Evolutionary conservation across 129 eudicot species (phyloP), one percentile per base, ranked within the genome.

Genomic region (Lactuca sativa): DNA sequence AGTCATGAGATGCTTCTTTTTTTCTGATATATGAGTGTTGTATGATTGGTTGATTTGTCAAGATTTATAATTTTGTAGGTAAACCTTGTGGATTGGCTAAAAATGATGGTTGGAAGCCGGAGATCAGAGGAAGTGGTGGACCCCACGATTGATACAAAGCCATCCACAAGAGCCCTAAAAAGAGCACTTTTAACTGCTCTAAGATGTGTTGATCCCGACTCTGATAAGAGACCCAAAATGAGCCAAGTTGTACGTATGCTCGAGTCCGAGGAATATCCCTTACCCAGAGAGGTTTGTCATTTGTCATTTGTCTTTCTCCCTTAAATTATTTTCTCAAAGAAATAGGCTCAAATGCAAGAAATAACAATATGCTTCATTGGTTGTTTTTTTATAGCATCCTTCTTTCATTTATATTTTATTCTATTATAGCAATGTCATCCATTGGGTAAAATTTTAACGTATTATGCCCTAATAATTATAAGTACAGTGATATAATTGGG

Each of bases 231-330:
- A 51, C 96, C 96, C 4, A 80, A 80, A 75, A 90, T 90, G 96
- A 86, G 88, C 83, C 93, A 90, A 64, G 93, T 86, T 71, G 90
- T 86, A 62, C 90, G 96, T 9, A 86, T 90, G 93, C 96, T 90
- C 56, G 96, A 90, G 71, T 86, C 96, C 15, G 96, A 90, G 74
- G 96, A 90, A 80, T 90, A 89, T 84, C 92, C 96, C 62, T 83
- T 89, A 77, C 92, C 92, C 68, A 86, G 96, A 79, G 96, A 86
- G 96, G 96, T 88, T 51, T 17, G 86, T 79, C 43, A 30, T 21
- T 4, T 10, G 30, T 49, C 6, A 40, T 2, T 40, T 40, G 7
- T 40, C 34, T 40, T 11, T 25, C 30, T 25, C 30, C 30, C 30
- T 25, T 25, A 25, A 25, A 25, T 25, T 25, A 25, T 25, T 25